A percentile compares a stretch with the other conserved stretches of the same genome.
Evolutionary conservation across 352 stramenopile genomes (phyloP).

Genomic region (Plasmopara muralis): DNA sequence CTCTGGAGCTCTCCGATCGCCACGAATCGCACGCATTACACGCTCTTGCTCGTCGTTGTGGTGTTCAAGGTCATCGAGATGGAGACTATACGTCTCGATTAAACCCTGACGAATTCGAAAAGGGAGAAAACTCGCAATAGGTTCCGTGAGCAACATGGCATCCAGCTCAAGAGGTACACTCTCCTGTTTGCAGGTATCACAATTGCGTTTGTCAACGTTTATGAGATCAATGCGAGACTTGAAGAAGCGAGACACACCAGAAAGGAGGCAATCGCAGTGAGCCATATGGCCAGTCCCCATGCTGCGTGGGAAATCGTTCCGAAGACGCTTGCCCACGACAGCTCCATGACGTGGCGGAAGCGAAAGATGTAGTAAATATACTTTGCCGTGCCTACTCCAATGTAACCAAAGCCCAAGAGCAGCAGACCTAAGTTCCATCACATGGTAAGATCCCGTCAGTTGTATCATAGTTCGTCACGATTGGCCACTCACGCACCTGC

Average conservation of each 20-base stretch:
- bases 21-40: conserved; percentile 71
- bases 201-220: too few relatives aligned
- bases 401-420: conserved; percentile 82
- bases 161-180: conserved; percentile 80
- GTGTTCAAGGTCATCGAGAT: conserved; percentile 80
- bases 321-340: conserved; percentile 81
- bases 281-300: conserved; percentile 77
- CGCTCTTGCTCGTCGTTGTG: conserved; percentile 78
- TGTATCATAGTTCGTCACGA: too few relatives aligned
- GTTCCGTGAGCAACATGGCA: conserved; percentile 77
- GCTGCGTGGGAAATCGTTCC: conserved; percentile 75
- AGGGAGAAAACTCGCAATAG: conserved; percentile 69
- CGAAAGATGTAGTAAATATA: conserved; percentile 89
- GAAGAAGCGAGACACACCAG: conserved; percentile 34
- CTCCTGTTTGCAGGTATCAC: conserved; percentile 34
- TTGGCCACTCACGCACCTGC: conserved; percentile 31
- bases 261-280: conserved; percentile 80
- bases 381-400: conserved; percentile 81
- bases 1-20: conserved; percentile 33
- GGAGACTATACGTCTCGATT: conserved; percentile 85
- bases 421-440: conserved; percentile 35
- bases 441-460: not conserved
- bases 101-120: conserved; percentile 84
- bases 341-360: conserved; percentile 82
- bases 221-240: not conserved